Percentiles rank a stretch among this genome's conserved stretches.
Conservation (phyloP, 345 rosid genomes). For the Durio zibethinus region DNA sequence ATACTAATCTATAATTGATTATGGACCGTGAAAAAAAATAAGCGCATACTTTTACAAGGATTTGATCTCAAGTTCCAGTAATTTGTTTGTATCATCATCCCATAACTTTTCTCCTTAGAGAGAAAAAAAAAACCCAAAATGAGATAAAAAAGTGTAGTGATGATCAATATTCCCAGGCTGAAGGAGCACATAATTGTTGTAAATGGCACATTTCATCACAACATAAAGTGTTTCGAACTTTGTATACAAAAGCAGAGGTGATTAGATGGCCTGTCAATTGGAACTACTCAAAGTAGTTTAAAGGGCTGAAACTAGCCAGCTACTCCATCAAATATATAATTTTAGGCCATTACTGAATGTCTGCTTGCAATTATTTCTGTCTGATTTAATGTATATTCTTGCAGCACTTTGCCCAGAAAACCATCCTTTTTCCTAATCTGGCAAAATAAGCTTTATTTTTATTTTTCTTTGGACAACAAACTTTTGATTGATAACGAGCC, state of each 20-base stretch:
- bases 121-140: background rate
- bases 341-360: background rate
- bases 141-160: background rate
- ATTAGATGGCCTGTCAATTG: constrained; percentile 8
- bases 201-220: background rate
- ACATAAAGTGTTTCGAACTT: background rate
- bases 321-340: background rate
- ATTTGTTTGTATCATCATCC: background rate
- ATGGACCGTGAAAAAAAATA: background rate
- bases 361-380: background rate
- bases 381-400: background rate
- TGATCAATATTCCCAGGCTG: background rate
- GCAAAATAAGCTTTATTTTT: background rate
- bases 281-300: background rate
- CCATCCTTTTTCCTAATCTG: background rate
- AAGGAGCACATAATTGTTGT: background rate
- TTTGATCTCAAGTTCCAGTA: background rate
- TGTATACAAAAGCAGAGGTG: background rate
- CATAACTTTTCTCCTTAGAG: background rate
- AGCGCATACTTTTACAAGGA: background rate
- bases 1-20: no score
- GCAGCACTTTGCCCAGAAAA: background rate
- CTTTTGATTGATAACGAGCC: background rate
- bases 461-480: background rate
- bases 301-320: background rate